Evolutionary conservation across 2,329 filamentous ascomycete genomes (phyloP), one percentile per base, ranked within the genome.

Genomic region (Epichloe glyceriae): DNA sequence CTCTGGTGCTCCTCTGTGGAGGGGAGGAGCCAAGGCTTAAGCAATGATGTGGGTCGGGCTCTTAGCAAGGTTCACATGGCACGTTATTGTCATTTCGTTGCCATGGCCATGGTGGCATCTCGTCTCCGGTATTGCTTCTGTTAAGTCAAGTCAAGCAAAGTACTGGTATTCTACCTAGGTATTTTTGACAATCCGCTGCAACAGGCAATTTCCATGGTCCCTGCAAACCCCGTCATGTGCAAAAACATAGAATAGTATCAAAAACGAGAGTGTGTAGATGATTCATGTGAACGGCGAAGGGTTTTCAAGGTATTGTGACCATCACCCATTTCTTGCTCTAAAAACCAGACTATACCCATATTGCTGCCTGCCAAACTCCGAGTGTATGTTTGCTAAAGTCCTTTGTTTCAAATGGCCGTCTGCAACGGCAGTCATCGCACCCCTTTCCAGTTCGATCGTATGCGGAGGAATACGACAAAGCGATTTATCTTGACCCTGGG

Each of bases 331-430:
- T 47, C 35, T 42, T 48, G 38, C 46, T 48, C 46, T 48, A 48
- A 48, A 48, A 41, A 47, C 26, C 38, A 42, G 22, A 41, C 38
- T 40, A 41, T 45, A 35, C 30, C 49, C 52, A 49, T 51, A 39
- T 50, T 30, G 8, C 30, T 56, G 11, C 52, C 54, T 50, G 47
- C 53, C 48, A 56, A 56, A 56, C 55, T 54, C 54, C 55, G 43
- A 52, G 42, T 53, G 41, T 46, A 52, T 49, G 46, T 35, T 35
- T 42, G 37, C 45, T 41, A 37, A 46, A 30, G 34, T 37, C 52
- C 46, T 37, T 38, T 20, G 30, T 30, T 12, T 39, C 50, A 47
- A 42, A 47, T 34, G 40, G 42, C 33, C 12, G 51, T 47, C 19
- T 39, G 45, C 34, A 47, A 30, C 10, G 12, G 10, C 17, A 39